Evolutionary conservation across 2,329 filamentous ascomycete genomes (phyloP), one percentile per base, ranked within the genome.

Genomic region (Penicillium sp.): DNA sequence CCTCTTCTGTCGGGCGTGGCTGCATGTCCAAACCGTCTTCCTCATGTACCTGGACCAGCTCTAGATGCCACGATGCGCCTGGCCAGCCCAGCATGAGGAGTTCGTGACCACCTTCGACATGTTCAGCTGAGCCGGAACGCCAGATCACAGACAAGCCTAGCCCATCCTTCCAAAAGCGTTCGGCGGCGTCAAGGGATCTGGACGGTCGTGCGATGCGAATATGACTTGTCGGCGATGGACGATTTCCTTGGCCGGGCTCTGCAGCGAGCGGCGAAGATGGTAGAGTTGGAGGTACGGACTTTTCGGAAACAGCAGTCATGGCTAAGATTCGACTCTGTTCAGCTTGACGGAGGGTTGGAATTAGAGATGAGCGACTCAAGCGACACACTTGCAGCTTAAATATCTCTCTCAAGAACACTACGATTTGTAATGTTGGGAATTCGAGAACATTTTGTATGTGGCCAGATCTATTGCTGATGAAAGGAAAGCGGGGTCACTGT

Each of bases 31-130:
- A 13, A 1, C 26, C 53, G 10, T 74, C 67, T 58, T 81, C 76
- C 0, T 73, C 76, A 12, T 64, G 33, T 44, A 76, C 68, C 3
- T 71, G 69, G 0, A 79, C 81, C 60, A 83, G 80, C 65, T 83
- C 81, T 19, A 83, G 73, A 61, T 83, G 80, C 65, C 80, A 82
- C 0, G 72, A 72, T 3, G 73, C 73, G 8, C 63, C 66, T 6
- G 70, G 69, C 59, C 78, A 75, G 17, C 80, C 80, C 9, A 82
- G 72, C 76, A 82, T 79, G 10, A 81, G 13, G 77, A 80, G 64
- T 78, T 76, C 57, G 80, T 82, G 8, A 73, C 63, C 68, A 19
- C 66, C 68, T 24, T 63, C 79, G 22, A 56, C 38, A 12, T 42
- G n/a, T 6, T 56, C 40, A 9, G 40, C 40, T 0, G 51, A 12